Percentiles rank a stretch among this genome's conserved stretches.
These are phyloP conservation scores for Colletotrichum liaoningense DNA, from an alignment of 2,329 filamentous ascomycete genomes.

Conservation along the genomic window DNA sequence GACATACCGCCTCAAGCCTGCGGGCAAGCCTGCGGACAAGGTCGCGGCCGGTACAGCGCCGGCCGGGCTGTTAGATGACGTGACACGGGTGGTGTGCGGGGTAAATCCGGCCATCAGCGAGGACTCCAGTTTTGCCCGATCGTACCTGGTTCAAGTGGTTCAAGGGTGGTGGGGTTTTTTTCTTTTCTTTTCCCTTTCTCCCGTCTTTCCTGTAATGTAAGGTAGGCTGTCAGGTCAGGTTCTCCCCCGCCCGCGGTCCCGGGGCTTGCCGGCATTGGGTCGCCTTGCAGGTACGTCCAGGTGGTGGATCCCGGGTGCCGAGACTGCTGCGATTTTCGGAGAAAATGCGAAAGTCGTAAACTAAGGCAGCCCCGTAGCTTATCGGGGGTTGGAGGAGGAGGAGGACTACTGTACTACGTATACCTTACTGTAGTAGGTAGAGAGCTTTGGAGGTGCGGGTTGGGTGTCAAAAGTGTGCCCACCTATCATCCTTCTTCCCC, in stretches of 20 bases:
- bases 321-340: not conserved
- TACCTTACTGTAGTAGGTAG: not conserved
- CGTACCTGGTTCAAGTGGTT: not conserved
- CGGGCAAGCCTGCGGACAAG: not conserved
- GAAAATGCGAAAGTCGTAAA: not conserved
- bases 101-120: not conserved
- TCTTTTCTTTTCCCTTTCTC: not conserved
- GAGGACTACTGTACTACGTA: not conserved
- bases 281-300: not conserved
- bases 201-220: not conserved
- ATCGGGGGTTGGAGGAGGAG: not conserved
- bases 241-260: not conserved
- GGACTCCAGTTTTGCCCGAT: constrained; percentile 8
- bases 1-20: not conserved
- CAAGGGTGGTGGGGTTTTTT: not conserved
- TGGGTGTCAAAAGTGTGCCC: not conserved
- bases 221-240: no score
- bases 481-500: not conserved
- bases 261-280: not conserved
- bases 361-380: constrained; percentile 2
- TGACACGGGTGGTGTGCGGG: not conserved
- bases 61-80: not conserved
- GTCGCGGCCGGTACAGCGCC: not conserved
- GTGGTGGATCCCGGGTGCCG: not conserved
- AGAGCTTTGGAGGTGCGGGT: not conserved